Percentiles rank a stretch among this genome's conserved stretches.
Evolutionary conservation across 805 yeast genomes (phyloP).

Genomic region (Suhomyces sp.): DNA sequence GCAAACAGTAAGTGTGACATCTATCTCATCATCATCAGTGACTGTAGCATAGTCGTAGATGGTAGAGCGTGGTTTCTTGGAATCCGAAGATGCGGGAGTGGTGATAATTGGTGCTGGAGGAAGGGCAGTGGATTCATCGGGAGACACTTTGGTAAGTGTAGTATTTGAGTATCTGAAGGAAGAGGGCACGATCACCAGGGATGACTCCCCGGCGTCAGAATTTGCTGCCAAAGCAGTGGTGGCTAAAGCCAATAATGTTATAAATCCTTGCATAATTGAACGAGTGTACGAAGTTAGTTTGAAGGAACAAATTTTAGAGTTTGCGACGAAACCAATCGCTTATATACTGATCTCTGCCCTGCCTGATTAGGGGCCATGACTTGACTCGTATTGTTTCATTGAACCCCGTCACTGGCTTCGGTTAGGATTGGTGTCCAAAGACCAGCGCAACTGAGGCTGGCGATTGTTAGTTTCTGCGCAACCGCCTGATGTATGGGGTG

Average conservation of each 20-base stretch:
- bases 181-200: constrained; percentile 10
- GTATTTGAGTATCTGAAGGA: constrained; percentile 10
- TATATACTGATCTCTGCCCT: too few species aligned
- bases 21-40: constrained; percentile 16
- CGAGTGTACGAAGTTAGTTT: too few species aligned
- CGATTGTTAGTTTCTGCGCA: too few species aligned
- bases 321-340: too few species aligned
- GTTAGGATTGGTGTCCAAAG: too few species aligned
- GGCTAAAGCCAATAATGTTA: constrained; percentile 6
- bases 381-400: too few species aligned
- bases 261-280: constrained; percentile 6
- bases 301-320: too few species aligned
- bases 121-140: not conserved
- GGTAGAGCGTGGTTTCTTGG: constrained; percentile 13
- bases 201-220: constrained; percentile 8
- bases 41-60: constrained; percentile 25
- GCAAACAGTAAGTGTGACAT: constrained; percentile 34
- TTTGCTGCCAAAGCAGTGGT: constrained; percentile 8
- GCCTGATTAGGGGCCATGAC: too few species aligned
- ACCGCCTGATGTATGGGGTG: too few species aligned
- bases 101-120: constrained; percentile 1
- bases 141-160: constrained; percentile 1
- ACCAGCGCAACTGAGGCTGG: too few species aligned
- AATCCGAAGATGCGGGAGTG: constrained; percentile 1
- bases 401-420: too few species aligned